Conservation (phyloP, 306 rosid species). For the Fragaria iinumae region DNA sequence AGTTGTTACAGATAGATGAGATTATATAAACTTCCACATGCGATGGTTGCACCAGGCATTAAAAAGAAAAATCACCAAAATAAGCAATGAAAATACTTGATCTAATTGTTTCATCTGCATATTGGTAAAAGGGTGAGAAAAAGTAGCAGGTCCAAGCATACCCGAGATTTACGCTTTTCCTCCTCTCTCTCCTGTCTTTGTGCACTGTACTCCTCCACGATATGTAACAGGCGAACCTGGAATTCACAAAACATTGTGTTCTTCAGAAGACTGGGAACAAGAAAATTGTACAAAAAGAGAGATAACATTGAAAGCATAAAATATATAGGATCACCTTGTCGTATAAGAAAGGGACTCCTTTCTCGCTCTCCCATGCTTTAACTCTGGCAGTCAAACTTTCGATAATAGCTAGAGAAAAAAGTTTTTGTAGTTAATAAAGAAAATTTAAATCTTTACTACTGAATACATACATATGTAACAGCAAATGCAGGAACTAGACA, state of each 20-base stretch:
- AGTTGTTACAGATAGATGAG: background rate
- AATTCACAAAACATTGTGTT: conserved; percentile 23
- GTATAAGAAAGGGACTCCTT: conserved; percentile 77
- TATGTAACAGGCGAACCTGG: conserved; percentile 60
- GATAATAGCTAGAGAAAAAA: conserved; percentile 48
- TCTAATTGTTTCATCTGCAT: background rate
- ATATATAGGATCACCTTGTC: conserved; percentile 64
- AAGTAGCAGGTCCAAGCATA: conserved; percentile 27
- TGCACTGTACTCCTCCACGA: conserved; percentile 56
- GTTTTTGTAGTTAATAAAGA: conserved; percentile 2
- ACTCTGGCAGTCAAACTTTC: conserved; percentile 76
- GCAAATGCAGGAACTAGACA: background rate
- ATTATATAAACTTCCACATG: background rate
- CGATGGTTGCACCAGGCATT: background rate
- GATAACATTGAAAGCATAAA: background rate
- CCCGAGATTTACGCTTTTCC: conserved; percentile 83
- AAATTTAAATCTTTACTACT: conserved; percentile 6
- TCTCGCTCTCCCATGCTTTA: conserved; percentile 81
- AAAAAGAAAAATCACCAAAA: background rate
- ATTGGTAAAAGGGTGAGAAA: background rate
- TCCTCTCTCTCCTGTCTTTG: conserved; percentile 68
- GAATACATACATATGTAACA: background rate
- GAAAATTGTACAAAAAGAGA: background rate
- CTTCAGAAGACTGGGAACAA: background rate
- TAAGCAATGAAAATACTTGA: background rate